Base-by-base conservation (phyloP, 129 eudicot genomes). In the Escallonia rubra region DNA sequence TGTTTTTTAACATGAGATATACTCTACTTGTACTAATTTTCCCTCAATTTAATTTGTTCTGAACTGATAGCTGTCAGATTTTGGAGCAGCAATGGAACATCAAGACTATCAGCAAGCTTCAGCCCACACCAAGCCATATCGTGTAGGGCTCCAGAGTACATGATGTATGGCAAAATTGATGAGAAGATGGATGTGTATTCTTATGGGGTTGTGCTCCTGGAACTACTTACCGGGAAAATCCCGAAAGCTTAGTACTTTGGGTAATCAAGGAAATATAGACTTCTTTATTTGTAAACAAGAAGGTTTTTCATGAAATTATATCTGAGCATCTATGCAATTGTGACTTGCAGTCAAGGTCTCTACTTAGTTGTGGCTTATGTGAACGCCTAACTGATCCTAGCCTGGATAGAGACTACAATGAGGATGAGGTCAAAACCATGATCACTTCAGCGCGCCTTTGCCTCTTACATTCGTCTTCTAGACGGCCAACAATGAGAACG, bases 61-160 rank as follows among this genome's bases (percentile, higher is more conserved):
- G 86, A 77, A 67, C 77, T 77, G 75, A 70, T 82, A 45, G 86
- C 77, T 69, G 86, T n/a, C n/a, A 8, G 70, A 50, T 65, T 80
- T 7, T 80, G 75, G 44, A 66, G 70, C 70, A 65, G 47, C 57
- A 64, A 13, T 16, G 55, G 53, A 48, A n/a, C 85, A 45, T 80
- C 76, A 70, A 64, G 49, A 76, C 39, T 66, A 57, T 41, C 59
- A 63, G 9, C 10, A 40, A 41, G 46, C 84, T 64, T n/a, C n/a
- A n/a, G n/a, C n/a, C n/a, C n/a, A n/a, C n/a, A n/a, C n/a, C n/a
- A n/a, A n/a, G n/a, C n/a, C n/a, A n/a, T n/a, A n/a, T n/a, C n/a
- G n/a, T n/a, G n/a, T n/a, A n/a, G 64, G 73, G 86, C 86, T 7
- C 82, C 86, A 2, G 86, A 81, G 73, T 81, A 81, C 73, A 72